phyloP scores from a whole-genome alignment of 257 asterid species.

The Catharanthus roseus region DNA sequence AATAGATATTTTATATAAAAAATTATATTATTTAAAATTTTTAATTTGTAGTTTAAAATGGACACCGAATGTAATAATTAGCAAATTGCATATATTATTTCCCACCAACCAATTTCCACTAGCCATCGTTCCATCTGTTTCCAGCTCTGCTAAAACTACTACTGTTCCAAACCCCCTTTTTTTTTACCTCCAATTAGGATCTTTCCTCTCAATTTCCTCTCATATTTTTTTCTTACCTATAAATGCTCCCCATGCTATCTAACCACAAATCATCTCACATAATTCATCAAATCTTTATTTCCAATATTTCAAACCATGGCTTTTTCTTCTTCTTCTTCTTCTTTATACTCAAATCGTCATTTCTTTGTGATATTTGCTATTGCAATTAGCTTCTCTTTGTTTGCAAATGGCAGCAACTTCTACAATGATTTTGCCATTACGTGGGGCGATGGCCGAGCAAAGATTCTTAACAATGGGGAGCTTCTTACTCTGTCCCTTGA shows the following conservation, averaged over 20 bases:
- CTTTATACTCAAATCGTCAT: background rate
- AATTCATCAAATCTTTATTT: background rate
- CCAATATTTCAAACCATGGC: slow-evolving; percentile 1
- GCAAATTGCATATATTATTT: too few relatives aligned
- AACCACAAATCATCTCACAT: background rate
- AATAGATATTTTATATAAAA: too few relatives aligned
- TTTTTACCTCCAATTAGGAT: background rate
- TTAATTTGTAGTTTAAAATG: too few relatives aligned
- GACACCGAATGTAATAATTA: too few relatives aligned
- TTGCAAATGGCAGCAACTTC: slow-evolving; percentile 17
- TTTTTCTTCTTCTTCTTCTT: too few relatives aligned
- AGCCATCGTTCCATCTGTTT: slow-evolving; percentile 8
- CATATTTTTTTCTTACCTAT: background rate
- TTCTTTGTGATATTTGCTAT: background rate
- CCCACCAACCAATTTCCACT: background rate
- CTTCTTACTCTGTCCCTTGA: slow-evolving; percentile 21
- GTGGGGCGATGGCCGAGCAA: slow-evolving; percentile 36
- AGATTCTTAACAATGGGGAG: slow-evolving; percentile 25
- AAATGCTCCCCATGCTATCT: background rate
- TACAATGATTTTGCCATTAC: slow-evolving; percentile 27
- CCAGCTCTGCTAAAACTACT: slow-evolving; percentile 6
- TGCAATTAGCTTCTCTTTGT: background rate
- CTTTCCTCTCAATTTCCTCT: slow-evolving; percentile 4
- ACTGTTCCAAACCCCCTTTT: background rate
- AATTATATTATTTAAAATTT: too few relatives aligned